phyloP scores from a whole-genome alignment of 441 rosid species.

The Populus hybrid region DNA sequence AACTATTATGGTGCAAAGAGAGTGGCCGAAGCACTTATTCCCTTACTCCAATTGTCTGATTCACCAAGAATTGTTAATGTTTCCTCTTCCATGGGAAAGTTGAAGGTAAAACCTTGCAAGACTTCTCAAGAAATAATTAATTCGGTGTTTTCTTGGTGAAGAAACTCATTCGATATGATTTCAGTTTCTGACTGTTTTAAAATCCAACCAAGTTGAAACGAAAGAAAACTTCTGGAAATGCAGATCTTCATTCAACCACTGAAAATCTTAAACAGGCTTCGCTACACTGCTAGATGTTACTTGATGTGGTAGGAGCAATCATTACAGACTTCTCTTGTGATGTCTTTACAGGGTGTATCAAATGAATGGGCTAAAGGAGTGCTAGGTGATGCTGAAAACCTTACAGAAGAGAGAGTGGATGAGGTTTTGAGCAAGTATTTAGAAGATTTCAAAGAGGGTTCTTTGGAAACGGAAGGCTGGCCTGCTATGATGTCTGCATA shows the following conservation, averaged over 20 bases:
- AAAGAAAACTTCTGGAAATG: neutral
- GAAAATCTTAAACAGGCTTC: neutral
- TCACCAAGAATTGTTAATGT: conserved; percentile 32
- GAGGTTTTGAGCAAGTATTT: neutral
- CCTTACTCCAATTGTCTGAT: conserved; percentile 19
- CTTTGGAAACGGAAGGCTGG: neutral
- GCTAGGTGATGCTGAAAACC: neutral
- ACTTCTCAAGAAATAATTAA: neutral
- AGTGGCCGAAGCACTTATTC: conserved; percentile 15
- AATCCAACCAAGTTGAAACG: neutral
- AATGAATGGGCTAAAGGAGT: neutral
- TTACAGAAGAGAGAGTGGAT: neutral
- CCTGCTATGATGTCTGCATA: neutral
- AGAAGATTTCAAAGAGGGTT: conserved; percentile 2
- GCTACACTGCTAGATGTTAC: neutral
- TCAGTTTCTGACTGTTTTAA: neutral
- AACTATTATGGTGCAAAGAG: conserved; percentile 19
- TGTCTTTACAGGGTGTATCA: neutral
- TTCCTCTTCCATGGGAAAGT: conserved; percentile 21
- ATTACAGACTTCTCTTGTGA: neutral
- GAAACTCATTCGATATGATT: neutral
- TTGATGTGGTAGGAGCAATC: neutral
- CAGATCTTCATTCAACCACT: neutral
- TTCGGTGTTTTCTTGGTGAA: neutral
- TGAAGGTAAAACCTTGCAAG: conserved; percentile 5